Base-by-base conservation (phyloP, 176 grass and related monocot genomes). In the Triticum monococcum region DNA sequence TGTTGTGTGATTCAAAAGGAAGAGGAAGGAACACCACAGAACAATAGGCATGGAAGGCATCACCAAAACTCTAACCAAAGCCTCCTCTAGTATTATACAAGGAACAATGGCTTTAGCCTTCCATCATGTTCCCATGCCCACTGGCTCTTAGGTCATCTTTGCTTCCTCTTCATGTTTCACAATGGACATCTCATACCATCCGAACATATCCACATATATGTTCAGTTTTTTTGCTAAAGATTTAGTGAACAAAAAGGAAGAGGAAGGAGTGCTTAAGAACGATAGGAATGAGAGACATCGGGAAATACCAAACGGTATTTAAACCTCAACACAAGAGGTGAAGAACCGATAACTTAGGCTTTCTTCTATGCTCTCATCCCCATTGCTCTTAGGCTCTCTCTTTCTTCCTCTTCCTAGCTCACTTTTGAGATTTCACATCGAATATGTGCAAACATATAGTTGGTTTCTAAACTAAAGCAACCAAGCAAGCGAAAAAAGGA, bases 361-460 rank as follows among this genome's bases (percentile, higher is more conserved):
- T 84, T 88, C 63, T 32, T 78, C 16, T 28, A 81, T 75, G 61
- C 37, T 81, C 9, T 24, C 84, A 90, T 41, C 70, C 79, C 79
- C 76, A 86, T 17, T 32, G 72, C 71, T 78, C 72, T 71, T 82
- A 82, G 12, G 54, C 22, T 26, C 72, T 90, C 78, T 77, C n/a
- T 64, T 86, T 81, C 22, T 77, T 82, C 64, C 78, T 63, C 78
- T 89, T 86, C 71, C 79, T 12, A 16, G 72, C 30, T 86, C 38
- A 28, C 33, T 13, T 17, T 28, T 54, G 14, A 68, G 3, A 12
- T 81, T 48, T 77, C 24, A 30, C 24, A 41, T 40, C 1, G 2
- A 38, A 37, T 38, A 63, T 63, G 8, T 0, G 14, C 13, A 62
- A 2, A 41, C 4, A 17, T 25, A 28, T 38, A 41, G 40, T 17